Evolutionary conservation across 2,329 filamentous ascomycete genomes (phyloP).

Genomic region (Chrysoporthe austroafricana): DNA sequence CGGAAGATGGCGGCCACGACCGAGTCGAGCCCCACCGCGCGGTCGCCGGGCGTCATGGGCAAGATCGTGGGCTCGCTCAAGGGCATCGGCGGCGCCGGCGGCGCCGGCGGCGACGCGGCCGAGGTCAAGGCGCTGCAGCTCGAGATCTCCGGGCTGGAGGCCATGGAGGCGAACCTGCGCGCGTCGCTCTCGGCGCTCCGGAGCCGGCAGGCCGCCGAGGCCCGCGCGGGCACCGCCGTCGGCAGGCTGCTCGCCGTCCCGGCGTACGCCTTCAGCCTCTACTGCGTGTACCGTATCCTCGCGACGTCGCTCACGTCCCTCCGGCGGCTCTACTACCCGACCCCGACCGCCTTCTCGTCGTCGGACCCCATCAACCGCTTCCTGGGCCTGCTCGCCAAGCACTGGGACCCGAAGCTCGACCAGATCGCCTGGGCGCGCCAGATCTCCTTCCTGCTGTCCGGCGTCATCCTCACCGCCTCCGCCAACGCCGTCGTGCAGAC

Average conservation of each 20-base stretch:
- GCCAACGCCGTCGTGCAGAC: constrained; percentile 87
- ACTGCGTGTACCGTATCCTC: constrained; percentile 82
- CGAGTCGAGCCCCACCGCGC: constrained; percentile 38
- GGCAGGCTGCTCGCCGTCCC: constrained; percentile 67
- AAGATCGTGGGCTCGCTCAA: constrained; percentile 69
- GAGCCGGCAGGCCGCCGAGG: constrained; percentile 64
- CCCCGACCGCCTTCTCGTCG: constrained; percentile 60
- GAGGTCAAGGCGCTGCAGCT: constrained; percentile 68
- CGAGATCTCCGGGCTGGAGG: constrained; percentile 78
- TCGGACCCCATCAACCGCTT: constrained; percentile 85
- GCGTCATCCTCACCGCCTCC: constrained; percentile 79
- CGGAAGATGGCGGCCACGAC: constrained; percentile 52
- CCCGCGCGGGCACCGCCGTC: constrained; percentile 67
- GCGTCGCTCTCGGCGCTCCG: constrained; percentile 67
- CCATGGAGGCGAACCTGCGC: constrained; percentile 75
- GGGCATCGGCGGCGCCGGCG: constrained; percentile 63
- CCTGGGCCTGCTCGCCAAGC: constrained; percentile 76
- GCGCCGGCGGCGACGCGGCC: constrained; percentile 58
- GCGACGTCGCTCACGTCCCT: constrained; percentile 72
- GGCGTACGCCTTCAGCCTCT: constrained; percentile 73
- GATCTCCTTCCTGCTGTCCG: constrained; percentile 82
- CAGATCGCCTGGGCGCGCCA: constrained; percentile 82
- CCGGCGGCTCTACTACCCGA: constrained; percentile 57
- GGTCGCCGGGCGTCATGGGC: constrained; percentile 60
- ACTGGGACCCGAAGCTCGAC: constrained; percentile 83